phyloP scores from a whole-genome alignment of 2,329 filamentous ascomycete species.

The Venturia pyrina region DNA sequence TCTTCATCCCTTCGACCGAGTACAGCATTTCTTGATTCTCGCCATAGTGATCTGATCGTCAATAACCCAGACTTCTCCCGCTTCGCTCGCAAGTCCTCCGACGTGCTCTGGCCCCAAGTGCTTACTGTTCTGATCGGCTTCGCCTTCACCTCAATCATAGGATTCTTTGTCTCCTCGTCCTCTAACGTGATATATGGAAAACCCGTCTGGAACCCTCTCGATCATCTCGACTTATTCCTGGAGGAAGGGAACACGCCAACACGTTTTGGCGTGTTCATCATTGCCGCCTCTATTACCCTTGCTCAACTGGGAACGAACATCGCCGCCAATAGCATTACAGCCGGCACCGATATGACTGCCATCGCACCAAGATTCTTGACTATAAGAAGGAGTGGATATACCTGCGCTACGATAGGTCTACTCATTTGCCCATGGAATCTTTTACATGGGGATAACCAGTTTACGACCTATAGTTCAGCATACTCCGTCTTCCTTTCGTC shows the following conservation, averaged over 20 bases:
- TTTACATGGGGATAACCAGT: slow-evolving; percentile 64
- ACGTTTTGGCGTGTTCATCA: slow-evolving; percentile 40
- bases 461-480: slow-evolving; percentile 83
- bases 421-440: slow-evolving; percentile 84
- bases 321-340: slow-evolving; percentile 75
- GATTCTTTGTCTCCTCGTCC: slow-evolving; percentile 41
- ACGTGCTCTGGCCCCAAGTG: slow-evolving; percentile 74
- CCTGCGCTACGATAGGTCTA: slow-evolving; percentile 69
- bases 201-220: slow-evolving; percentile 33
- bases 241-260: slow-evolving; percentile 29
- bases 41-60: slow-evolving; percentile 48
- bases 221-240: slow-evolving; percentile 33
- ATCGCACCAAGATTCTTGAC: slow-evolving; percentile 70
- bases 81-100: slow-evolving; percentile 65
- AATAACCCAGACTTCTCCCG: slow-evolving; percentile 78
- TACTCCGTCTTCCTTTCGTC: slow-evolving; percentile 92
- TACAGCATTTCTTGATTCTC: neutral
- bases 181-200: slow-evolving; percentile 33
- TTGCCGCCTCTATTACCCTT: slow-evolving; percentile 47
- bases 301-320: slow-evolving; percentile 83
- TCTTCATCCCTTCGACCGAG: neutral
- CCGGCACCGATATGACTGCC: slow-evolving; percentile 73
- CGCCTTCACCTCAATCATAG: slow-evolving; percentile 67
- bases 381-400: slow-evolving; percentile 78
- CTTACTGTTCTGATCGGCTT: slow-evolving; percentile 40